Evolutionary conservation across 2,329 filamentous ascomycete species (phyloP).

Genomic region (Colletotrichum sidae): DNA sequence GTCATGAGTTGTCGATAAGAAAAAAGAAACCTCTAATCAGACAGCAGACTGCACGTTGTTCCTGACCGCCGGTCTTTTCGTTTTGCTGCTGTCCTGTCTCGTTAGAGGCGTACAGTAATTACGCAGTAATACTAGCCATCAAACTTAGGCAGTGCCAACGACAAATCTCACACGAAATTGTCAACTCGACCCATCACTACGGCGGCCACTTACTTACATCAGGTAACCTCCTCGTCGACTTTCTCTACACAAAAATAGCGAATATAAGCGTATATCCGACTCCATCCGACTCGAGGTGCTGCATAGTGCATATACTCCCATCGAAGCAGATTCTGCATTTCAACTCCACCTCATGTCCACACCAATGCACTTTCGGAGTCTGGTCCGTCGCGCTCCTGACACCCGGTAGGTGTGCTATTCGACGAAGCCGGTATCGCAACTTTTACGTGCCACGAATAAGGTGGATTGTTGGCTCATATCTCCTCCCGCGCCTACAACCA

Average conservation of each 20-base stretch:
- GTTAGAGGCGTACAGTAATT: no score
- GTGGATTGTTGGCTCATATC: conserved; percentile 1
- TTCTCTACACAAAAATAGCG: no score
- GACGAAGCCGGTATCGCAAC: conserved; percentile 7
- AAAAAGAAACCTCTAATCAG: no score
- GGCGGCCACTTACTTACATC: background rate
- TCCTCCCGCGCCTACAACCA: conserved; percentile 1
- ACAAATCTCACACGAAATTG: no score
- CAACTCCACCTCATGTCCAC: conserved; percentile 19
- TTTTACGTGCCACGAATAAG: background rate
- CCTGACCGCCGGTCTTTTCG: conserved; percentile 23
- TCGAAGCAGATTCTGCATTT: background rate
- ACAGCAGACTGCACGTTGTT: background rate
- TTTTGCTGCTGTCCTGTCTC: no score
- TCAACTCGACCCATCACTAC: no score
- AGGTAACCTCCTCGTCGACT: background rate
- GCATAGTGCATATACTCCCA: background rate
- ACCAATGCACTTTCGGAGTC: conserved; percentile 5
- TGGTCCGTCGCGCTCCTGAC: conserved; percentile 10
- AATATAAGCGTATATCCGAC: background rate
- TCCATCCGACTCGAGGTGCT: background rate
- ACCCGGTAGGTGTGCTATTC: conserved; percentile 28
- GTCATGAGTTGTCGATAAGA: no score
- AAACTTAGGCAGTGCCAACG: no score
- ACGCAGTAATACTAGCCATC: no score